A percentile compares a stretch with the other conserved stretches of the same genome.
These are phyloP conservation scores for Amylostereum chailletii DNA, from an alignment of 1,284 basidiomycete species.

Conservation along the genomic window DNA sequence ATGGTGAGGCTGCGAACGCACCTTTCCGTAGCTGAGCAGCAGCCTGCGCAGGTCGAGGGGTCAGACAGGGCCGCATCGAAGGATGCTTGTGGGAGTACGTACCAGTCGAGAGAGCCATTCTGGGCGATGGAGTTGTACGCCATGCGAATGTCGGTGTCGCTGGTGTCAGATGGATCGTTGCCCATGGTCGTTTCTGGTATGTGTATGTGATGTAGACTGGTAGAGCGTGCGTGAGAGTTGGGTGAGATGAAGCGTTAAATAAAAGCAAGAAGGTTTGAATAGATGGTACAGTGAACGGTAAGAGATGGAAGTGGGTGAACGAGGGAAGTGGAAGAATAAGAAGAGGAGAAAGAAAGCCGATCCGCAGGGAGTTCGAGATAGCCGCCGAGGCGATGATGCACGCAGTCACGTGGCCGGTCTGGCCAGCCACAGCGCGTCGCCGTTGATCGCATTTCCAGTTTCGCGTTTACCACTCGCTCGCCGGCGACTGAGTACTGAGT, in stretches of 20 bases:
- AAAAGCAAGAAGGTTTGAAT: neutral
- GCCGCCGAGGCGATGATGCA: neutral
- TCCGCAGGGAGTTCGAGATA: neutral
- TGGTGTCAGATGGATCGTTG: neutral
- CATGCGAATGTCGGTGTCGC: constrained; percentile 10
- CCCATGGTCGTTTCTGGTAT: neutral
- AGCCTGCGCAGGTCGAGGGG: constrained; percentile 5
- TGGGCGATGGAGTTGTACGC: constrained; percentile 8
- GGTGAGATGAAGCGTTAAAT: neutral
- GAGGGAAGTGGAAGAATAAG: neutral
- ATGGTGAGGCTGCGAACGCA: neutral
- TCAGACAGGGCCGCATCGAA: neutral
- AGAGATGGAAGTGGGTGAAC: neutral
- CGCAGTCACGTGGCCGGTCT: neutral
- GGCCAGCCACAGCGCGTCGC: no score
- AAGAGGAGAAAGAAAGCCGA: neutral
- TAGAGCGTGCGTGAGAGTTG: neutral
- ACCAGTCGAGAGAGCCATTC: constrained; percentile 10
- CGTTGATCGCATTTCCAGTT: no score
- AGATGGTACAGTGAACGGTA: neutral
- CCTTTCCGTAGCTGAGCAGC: constrained; percentile 9
- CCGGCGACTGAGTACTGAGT: no score
- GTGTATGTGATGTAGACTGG: neutral
- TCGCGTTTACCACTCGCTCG: no score
- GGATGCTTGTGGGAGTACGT: neutral